Percentiles rank a stretch among this genome's conserved stretches.
Conservation (phyloP, 495 filamentous ascomycete species). For the Xylaria cubensis region DNA sequence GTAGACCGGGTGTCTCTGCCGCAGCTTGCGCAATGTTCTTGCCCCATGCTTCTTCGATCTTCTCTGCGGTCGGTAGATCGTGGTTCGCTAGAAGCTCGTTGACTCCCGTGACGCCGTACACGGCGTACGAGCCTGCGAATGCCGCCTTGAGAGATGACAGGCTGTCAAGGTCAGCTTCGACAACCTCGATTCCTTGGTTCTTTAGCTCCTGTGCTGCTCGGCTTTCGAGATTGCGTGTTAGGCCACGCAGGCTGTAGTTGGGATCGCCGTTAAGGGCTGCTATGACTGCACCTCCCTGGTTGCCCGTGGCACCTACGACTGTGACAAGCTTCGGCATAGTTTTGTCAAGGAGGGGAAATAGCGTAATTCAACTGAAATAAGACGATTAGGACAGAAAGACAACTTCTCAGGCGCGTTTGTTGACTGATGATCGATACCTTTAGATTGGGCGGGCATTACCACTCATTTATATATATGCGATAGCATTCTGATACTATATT, state of each 20-base stretch:
- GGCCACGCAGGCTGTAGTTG: conserved; percentile 47
- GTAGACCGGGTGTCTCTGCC: conserved; percentile 41
- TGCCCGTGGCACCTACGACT: conserved; percentile 56
- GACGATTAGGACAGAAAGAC: neutral
- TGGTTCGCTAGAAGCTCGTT: conserved; percentile 46
- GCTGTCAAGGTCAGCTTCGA: conserved; percentile 58
- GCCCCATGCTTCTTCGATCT: conserved; percentile 56
- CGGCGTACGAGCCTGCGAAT: conserved; percentile 58
- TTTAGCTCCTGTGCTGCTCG: conserved; percentile 42
- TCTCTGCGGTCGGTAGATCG: conserved; percentile 33
- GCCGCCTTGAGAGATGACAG: conserved; percentile 53
- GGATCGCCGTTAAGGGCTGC: conserved; percentile 39
- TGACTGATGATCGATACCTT: neutral
- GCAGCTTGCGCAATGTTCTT: conserved; percentile 53
- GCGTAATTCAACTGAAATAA: neutral
- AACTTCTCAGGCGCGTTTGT: neutral
- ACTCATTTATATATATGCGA: conserved; percentile 2
- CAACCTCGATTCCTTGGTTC: conserved; percentile 46
- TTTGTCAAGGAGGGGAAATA: neutral
- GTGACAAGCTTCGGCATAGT: conserved; percentile 41
- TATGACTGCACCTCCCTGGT: conserved; percentile 54
- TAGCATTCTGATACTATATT: neutral
- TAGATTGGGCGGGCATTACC: neutral
- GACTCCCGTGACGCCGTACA: conserved; percentile 66
- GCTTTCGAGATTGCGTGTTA: conserved; percentile 51